Evolutionary conservation across 73 alveolate species (phyloP), one percentile per base, ranked within the genome.

Genomic region (Paramecium primaurelia): DNA sequence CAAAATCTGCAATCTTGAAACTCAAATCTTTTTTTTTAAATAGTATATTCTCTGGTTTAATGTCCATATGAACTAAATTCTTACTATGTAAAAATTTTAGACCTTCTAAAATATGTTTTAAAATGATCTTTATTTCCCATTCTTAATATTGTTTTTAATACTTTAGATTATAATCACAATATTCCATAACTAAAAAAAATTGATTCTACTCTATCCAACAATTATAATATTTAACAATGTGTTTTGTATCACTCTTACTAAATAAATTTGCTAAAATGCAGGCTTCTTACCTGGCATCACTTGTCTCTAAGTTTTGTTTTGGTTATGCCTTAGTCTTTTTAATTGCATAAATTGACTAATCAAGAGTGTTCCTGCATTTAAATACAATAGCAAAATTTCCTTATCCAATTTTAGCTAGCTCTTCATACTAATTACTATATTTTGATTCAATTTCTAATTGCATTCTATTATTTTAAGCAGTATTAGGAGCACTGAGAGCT

Each of bases 41-140:
- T 9, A 80, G 18, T 20, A 80, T 80, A 47, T 80, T 80, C 58
- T 80, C 91, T 25, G 91, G 91, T 49, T 80, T 80, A 11, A 80
- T 80, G 20, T 80, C 91, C 73, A 80, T 47, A 20, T 80, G 91
- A 2, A 44, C 91, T 3, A 44, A 44, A 22, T 36, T 64, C 18
- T 80, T 45, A 2, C 34, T 20, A 80, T 40, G 91, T 25, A 80
- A 44, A 80, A 44, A 80, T 8, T 36, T 25, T 10, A 80, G 26
- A 2, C 77, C 91, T 12, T 80, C 34, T 10, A 80, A 44, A 20
- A 80, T 37, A 80, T 80, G 75, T 47, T 42, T 80, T 47, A 80
- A 44, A 40, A 80, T 45, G 6, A 5, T 38, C 26, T 80, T 80
- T 34, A 80, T 80, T 45, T 80, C 91, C 47, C 47, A 80, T 44